Evolutionary conservation across 2,329 filamentous ascomycete genomes (phyloP).

Genomic region (Clonostachys rhizophaga): DNA sequence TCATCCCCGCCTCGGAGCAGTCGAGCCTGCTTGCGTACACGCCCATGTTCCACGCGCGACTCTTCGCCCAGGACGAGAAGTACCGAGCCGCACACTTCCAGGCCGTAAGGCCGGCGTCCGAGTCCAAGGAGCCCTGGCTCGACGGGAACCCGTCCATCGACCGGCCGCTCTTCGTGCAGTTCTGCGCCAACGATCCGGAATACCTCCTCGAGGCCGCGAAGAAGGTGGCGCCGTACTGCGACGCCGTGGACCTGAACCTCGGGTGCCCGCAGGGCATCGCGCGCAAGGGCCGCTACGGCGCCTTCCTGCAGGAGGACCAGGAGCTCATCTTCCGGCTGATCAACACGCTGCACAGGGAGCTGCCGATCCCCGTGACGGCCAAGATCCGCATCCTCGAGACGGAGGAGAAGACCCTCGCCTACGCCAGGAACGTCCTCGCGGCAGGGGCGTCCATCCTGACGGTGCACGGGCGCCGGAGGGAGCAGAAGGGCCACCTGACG

Average conservation of each 20-base stretch:
- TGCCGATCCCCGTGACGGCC: conserved; percentile 83
- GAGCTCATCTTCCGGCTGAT: conserved; percentile 79
- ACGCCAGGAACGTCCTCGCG: conserved; percentile 79
- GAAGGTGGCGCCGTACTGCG: conserved; percentile 79
- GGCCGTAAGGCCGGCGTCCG: conserved; percentile 37
- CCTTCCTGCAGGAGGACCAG: conserved; percentile 93
- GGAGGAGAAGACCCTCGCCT: conserved; percentile 79
- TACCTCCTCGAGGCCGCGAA: conserved; percentile 74
- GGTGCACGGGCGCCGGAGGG: conserved; percentile 80
- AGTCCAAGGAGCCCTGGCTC: conserved; percentile 47
- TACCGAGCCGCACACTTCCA: conserved; percentile 83
- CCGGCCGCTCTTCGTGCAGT: conserved; percentile 90
- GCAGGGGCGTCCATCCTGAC: conserved; percentile 92
- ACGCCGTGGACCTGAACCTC: conserved; percentile 92
- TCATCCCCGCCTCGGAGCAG: conserved; percentile 64
- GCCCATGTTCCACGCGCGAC: conserved; percentile 91
- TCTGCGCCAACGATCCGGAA: conserved; percentile 86
- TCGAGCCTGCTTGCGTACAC: conserved; percentile 78
- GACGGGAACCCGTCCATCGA: conserved; percentile 85
- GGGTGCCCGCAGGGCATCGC: conserved; percentile 97
- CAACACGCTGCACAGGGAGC: conserved; percentile 70
- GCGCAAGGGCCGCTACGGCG: conserved; percentile 82
- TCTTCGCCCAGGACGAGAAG: conserved; percentile 72
- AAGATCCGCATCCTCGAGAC: conserved; percentile 92
- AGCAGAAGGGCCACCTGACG: conserved; percentile 95